phyloP scores from a whole-genome alignment of 495 filamentous ascomycete species.

The Penicillium taxi region DNA sequence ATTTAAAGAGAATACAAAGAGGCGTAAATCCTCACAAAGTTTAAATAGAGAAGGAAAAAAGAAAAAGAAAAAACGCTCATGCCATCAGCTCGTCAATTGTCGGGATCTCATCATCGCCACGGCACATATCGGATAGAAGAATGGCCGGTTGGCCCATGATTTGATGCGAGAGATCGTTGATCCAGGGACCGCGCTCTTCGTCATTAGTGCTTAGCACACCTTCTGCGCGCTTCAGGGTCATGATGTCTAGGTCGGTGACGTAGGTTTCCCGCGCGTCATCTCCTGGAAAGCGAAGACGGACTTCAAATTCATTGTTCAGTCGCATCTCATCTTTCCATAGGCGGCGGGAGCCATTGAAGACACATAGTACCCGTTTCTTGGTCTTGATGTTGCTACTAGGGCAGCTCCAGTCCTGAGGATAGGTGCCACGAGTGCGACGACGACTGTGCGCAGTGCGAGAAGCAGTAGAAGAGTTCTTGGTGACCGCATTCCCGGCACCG shows the following conservation, averaged over 20 bases:
- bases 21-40: neutral
- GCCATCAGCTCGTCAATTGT: conserved; percentile 38
- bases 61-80: conserved; percentile 15
- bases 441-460: conserved; percentile 45
- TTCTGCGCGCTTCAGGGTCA: conserved; percentile 79
- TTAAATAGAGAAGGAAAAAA: neutral
- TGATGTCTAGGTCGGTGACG: conserved; percentile 87
- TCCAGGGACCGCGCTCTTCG: conserved; percentile 79
- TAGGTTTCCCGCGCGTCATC: conserved; percentile 59
- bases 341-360: conserved; percentile 81
- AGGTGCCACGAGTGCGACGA: conserved; percentile 84
- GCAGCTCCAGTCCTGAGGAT: conserved; percentile 88
- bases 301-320: conserved; percentile 90
- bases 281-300: conserved; percentile 67
- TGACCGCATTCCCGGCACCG: conserved; percentile 45
- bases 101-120: conserved; percentile 27
- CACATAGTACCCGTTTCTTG: conserved; percentile 91
- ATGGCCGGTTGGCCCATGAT: conserved; percentile 36
- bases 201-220: conserved; percentile 68
- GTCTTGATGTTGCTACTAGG: conserved; percentile 86
- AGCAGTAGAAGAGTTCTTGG: conserved; percentile 29
- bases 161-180: conserved; percentile 32
- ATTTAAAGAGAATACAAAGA: conserved; percentile 8
- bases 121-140: conserved; percentile 26
- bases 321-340: conserved; percentile 99